Evolutionary conservation across 2,329 filamentous ascomycete species (phyloP), one percentile per base, ranked within the genome.

Genomic region (Alternaria postmessia): DNA sequence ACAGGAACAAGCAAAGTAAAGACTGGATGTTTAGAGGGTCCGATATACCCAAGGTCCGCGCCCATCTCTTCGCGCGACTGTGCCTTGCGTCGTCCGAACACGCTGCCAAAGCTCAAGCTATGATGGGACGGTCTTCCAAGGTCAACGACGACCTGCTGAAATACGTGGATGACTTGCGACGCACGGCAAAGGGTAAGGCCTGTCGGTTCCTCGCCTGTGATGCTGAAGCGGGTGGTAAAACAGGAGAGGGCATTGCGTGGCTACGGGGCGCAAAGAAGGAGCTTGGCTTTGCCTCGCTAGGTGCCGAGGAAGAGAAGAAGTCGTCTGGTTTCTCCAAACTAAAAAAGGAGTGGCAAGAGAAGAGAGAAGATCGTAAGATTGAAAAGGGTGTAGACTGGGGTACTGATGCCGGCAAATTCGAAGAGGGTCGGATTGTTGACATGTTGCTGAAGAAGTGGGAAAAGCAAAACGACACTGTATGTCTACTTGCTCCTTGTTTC

Each of bases 11-110:
- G 54, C 88, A 90, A 67, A 93, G 94, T 77, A 93, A 87, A 62
- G 94, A 98, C 67, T 99, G 94, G 94, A 98, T 98, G 93, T 96
- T 95, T 78, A 92, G 91, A 71, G 87, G 93, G 0, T 93, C 94
- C 0, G 88, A 93, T 51, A 92, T 97, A 49, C 91, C 93, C 30
- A 94, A 94, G 74, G 93, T 97, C 18, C 89, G 94, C 47, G 93
- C 93, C 8, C 89, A 96, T 72, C 84, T 99, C 2, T 96, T 96
- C 73, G 93, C 93, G 2, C 86, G 94, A 1, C 83, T 98, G 7
- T 98, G 93, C 75, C 85, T 98, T 11, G 92, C 93, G 0, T 92
- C 94, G 0, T 89, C 91, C 0, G 94, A 97, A 68, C 94, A 98
- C 78, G 93, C 94, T 1, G 87, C 89, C 26, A 89, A 91, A 74